Evolutionary conservation across 495 filamentous ascomycete species (phyloP).

Genomic region (Xylaria curta): DNA sequence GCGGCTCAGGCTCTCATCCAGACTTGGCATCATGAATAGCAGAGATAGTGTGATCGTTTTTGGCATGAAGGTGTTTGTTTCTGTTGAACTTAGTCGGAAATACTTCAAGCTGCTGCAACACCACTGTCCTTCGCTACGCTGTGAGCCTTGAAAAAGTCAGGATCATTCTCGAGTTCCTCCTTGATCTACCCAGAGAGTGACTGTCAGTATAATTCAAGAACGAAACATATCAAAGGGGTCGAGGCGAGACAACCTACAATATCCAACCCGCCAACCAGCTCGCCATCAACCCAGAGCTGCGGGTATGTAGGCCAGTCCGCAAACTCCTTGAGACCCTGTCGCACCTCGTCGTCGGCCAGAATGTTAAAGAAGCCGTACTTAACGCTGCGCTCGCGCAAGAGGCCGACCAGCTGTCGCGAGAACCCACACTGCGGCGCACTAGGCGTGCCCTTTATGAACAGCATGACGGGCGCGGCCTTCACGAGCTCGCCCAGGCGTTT

Average conservation of each 20-base stretch:
- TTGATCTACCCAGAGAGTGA: slow-evolving; percentile 52
- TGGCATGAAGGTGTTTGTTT: background rate
- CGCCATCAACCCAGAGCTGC: slow-evolving; percentile 82
- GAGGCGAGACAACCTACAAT: slow-evolving; percentile 70
- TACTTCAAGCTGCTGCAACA: slow-evolving; percentile 36
- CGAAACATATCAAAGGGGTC: background rate
- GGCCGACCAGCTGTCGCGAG: slow-evolving; percentile 82
- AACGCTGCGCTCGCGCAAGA: slow-evolving; percentile 85
- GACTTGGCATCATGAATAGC: background rate
- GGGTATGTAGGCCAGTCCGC: slow-evolving; percentile 98
- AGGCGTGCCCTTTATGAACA: slow-evolving; percentile 95
- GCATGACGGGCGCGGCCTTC: slow-evolving; percentile 94
- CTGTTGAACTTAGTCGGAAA: background rate
- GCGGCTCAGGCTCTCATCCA: background rate
- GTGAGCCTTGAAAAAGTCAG: slow-evolving; percentile 77
- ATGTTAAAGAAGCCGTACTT: slow-evolving; percentile 99
- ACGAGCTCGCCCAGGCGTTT: slow-evolving; percentile 79
- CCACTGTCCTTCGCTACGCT: slow-evolving; percentile 55
- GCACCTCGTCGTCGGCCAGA: slow-evolving; percentile 94
- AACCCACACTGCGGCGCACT: slow-evolving; percentile 93
- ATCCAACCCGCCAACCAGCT: slow-evolving; percentile 91
- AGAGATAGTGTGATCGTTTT: background rate
- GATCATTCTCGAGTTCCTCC: slow-evolving; percentile 67
- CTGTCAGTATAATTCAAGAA: slow-evolving; percentile 30
- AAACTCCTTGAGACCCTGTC: slow-evolving; percentile 93